Evolutionary conservation across 768 basidiomycete genomes (phyloP).

Genomic region (Hericium erinaceus): DNA sequence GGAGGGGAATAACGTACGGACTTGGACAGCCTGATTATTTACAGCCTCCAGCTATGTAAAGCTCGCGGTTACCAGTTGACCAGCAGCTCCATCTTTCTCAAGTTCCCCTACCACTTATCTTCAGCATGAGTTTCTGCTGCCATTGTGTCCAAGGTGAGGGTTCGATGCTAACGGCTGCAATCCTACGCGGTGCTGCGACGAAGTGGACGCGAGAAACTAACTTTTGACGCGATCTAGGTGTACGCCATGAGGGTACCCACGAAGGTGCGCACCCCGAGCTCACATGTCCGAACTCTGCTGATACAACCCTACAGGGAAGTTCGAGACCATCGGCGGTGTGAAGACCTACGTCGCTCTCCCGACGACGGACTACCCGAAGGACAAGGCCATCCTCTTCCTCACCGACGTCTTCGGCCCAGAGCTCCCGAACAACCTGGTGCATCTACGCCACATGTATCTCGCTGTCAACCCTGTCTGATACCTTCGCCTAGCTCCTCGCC

Average conservation of each 20-base stretch:
- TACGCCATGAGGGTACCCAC: slow-evolving; percentile 27
- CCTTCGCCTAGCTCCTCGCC: slow-evolving; percentile 27
- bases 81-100: not conserved
- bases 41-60: too few species aligned
- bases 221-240: slow-evolving; percentile 14
- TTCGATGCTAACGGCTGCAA: not conserved
- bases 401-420: slow-evolving; percentile 29
- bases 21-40: too few species aligned
- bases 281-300: not conserved
- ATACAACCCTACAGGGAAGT: slow-evolving; percentile 16
- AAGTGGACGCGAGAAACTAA: too few species aligned
- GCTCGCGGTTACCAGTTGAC: not conserved
- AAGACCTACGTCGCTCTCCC: slow-evolving; percentile 28
- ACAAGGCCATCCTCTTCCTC: slow-evolving; percentile 33
- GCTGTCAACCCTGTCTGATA: not conserved
- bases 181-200: too few species aligned
- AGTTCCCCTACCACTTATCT: not conserved
- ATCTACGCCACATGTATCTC: not conserved
- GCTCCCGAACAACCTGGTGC: slow-evolving; percentile 25
- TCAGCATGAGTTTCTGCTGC: slow-evolving; percentile 42
- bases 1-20: too few species aligned
- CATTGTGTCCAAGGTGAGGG: slow-evolving; percentile 44
- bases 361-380: slow-evolving; percentile 27
- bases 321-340: too few species aligned
- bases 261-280: slow-evolving; percentile 19